Percentiles rank a stretch among this genome's conserved stretches.
These are phyloP conservation scores for Misopates orontium DNA, from an alignment of 257 asterid genomes.

Conservation along the genomic window DNA sequence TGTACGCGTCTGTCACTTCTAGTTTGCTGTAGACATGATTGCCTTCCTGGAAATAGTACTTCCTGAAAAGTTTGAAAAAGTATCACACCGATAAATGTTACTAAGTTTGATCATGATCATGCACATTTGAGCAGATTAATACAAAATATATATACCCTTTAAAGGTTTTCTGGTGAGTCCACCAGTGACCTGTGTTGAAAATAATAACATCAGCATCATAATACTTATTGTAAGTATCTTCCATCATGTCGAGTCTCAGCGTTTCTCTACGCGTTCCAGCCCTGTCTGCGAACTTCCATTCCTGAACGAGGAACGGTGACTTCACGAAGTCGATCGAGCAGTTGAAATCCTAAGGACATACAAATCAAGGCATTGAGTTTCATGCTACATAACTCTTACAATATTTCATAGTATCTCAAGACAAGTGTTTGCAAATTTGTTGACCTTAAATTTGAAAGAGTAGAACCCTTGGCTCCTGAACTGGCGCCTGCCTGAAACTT, in stretches of 20 bases:
- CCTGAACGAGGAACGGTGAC: conserved; percentile 67
- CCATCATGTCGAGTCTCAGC: conserved; percentile 53
- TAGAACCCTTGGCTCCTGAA: conserved; percentile 52
- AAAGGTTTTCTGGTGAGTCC: conserved; percentile 64
- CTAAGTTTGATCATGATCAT: no score
- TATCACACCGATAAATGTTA: no score
- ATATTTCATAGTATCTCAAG: conserved; percentile 9
- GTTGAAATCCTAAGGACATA: conserved; percentile 44
- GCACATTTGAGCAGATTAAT: no score
- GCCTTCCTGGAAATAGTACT: conserved; percentile 61
- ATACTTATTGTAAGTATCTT: conserved; percentile 38
- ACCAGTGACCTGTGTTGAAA: conserved; percentile 81
- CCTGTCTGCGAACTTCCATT: conserved; percentile 41
- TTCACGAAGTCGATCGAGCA: conserved; percentile 57
- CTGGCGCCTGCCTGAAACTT: conserved; percentile 42
- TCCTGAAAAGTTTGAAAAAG: conserved; percentile 29
- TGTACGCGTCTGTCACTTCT: conserved; percentile 48
- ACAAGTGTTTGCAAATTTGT: not conserved
- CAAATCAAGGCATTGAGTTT: not conserved
- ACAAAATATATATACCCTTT: conserved; percentile 46
- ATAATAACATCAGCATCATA: conserved; percentile 55
- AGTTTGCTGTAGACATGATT: conserved; percentile 40
- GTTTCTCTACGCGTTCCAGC: conserved; percentile 54
- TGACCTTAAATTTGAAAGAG: conserved; percentile 54
- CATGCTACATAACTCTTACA: not conserved